These are phyloP conservation scores for Hypholoma sublateritium DNA, from an alignment of 768 basidiomycete genomes.

Conservation along the genomic window DNA sequence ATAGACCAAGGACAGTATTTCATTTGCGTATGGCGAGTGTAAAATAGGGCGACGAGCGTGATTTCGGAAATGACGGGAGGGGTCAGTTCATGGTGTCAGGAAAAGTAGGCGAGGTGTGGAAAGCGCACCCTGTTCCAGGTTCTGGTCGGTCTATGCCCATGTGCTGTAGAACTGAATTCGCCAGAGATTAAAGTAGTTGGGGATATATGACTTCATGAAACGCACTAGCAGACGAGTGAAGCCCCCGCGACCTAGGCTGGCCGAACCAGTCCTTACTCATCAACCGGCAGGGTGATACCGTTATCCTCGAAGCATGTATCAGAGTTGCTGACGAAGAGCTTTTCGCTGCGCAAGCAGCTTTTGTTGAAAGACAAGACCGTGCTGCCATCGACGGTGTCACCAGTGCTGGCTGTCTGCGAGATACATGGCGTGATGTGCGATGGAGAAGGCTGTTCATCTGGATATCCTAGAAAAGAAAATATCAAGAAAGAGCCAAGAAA, in stretches of 20 bases:
- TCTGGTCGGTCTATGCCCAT: conserved; percentile 8
- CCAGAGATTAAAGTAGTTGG: background rate
- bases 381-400: background rate
- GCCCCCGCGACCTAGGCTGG: conserved; percentile 4
- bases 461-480: no score
- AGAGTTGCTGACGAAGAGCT: background rate
- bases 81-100: background rate
- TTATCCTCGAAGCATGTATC: no score
- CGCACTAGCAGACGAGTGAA: conserved; percentile 24
- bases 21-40: background rate
- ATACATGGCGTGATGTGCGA: background rate
- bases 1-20: no score
- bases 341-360: background rate
- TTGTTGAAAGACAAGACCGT: background rate
- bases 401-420: background rate
- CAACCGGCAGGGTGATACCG: background rate
- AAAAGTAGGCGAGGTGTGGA: background rate
- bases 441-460: background rate
- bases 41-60: background rate
- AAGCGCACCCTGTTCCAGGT: conserved; percentile 5
- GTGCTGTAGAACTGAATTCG: conserved; percentile 6
- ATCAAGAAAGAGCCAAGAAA: background rate
- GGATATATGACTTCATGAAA: background rate
- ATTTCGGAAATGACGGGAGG: background rate
- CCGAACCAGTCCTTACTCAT: background rate